phyloP scores from a whole-genome alignment of 1,139 yeast genomes.

The Protomyces gravidus region DNA sequence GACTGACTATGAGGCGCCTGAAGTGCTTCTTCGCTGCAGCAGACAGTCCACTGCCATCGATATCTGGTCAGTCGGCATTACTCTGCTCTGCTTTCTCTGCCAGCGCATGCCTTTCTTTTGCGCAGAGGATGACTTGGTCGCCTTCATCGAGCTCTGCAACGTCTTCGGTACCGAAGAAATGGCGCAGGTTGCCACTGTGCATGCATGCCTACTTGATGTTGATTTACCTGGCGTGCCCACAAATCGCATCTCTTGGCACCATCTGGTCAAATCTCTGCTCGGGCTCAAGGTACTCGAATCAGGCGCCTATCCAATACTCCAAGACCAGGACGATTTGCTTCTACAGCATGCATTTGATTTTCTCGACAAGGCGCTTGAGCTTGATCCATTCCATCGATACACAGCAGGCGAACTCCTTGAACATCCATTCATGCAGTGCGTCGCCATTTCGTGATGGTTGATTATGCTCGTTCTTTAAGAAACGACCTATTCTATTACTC shows the following conservation, averaged over 20 bases:
- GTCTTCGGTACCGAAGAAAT: conserved; percentile 31
- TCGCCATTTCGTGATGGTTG: neutral
- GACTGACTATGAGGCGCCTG: conserved; percentile 51
- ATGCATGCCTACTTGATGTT: conserved; percentile 25
- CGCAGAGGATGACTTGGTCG: conserved; percentile 30
- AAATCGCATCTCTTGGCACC: conserved; percentile 10
- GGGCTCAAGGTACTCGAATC: neutral
- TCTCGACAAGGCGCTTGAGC: conserved; percentile 25
- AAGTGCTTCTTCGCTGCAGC: conserved; percentile 68
- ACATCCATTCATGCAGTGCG: conserved; percentile 25
- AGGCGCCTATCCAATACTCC: conserved; percentile 15
- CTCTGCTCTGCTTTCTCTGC: conserved; percentile 56
- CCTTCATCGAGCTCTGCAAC: conserved; percentile 29
- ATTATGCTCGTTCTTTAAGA: too few species aligned
- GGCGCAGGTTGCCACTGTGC: conserved; percentile 29
- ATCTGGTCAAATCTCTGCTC: conserved; percentile 4
- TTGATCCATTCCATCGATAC: conserved; percentile 24
- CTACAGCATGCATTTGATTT: conserved; percentile 24
- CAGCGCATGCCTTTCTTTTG: conserved; percentile 47
- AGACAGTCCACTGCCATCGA: conserved; percentile 67
- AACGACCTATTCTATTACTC: too few species aligned
- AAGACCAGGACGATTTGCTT: conserved; percentile 6
- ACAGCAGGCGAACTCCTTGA: conserved; percentile 27
- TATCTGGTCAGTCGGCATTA: conserved; percentile 75
- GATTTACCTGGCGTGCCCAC: neutral